Conservation (phyloP, 139 green algal species). For the Chlorella sp. region DNA sequence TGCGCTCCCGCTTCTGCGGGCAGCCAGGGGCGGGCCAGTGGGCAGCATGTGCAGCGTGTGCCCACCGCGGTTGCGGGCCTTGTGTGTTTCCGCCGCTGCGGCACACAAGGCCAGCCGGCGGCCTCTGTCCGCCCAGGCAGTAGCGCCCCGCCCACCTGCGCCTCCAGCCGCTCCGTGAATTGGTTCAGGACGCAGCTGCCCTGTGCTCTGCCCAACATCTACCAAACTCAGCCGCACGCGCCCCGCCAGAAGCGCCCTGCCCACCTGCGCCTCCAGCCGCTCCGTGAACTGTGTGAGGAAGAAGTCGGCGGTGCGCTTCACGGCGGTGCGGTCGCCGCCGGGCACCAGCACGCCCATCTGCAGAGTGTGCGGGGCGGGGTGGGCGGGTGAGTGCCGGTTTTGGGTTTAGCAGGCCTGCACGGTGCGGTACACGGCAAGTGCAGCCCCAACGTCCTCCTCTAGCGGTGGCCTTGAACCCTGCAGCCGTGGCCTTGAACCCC, state of each 20-base stretch:
- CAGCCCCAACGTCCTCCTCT: too few relatives aligned
- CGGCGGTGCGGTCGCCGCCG: slow-evolving; percentile 83
- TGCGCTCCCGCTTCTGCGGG: slow-evolving; percentile 30
- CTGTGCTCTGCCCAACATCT: neutral
- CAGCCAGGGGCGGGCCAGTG: too few relatives aligned
- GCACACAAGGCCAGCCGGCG: too few relatives aligned
- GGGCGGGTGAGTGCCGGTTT: neutral
- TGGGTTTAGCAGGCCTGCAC: neutral
- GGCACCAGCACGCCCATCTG: slow-evolving; percentile 94
- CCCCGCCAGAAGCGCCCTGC: neutral
- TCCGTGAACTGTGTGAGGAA: slow-evolving; percentile 94
- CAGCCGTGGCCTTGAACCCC: too few relatives aligned
- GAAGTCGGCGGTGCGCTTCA: slow-evolving; percentile 94
- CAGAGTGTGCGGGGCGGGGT: too few relatives aligned
- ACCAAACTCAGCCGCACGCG: neutral
- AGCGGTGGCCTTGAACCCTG: too few relatives aligned
- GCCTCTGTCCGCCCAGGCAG: neutral
- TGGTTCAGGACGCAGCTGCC: slow-evolving; percentile 92
- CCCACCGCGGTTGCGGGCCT: too few relatives aligned
- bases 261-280: slow-evolving; percentile 64
- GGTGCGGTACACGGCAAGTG: too few relatives aligned
- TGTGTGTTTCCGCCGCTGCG: too few relatives aligned
- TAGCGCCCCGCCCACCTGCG: slow-evolving; percentile 43
- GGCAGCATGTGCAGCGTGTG: too few relatives aligned
- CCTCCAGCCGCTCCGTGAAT: slow-evolving; percentile 81